These are phyloP conservation scores for Astrocystis sublimbata DNA, from an alignment of 495 filamentous ascomycete species.

Conservation along the genomic window DNA sequence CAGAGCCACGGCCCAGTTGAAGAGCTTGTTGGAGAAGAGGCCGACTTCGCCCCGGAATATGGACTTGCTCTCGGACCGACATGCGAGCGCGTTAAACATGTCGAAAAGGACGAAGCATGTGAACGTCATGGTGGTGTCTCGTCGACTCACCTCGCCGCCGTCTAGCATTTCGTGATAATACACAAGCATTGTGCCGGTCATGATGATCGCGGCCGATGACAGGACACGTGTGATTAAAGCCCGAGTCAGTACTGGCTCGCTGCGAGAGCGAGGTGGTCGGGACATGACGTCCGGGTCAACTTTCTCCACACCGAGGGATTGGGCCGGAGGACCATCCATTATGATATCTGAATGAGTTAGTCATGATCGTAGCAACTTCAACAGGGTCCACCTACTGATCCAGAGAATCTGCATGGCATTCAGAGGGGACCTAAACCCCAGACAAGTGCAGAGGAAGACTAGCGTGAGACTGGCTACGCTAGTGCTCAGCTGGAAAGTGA, in stretches of 20 bases:
- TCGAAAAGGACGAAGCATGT: constrained; percentile 98
- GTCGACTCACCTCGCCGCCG: constrained; percentile 78
- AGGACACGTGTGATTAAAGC: constrained; percentile 80
- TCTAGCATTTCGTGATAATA: constrained; percentile 87
- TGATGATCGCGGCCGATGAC: constrained; percentile 85
- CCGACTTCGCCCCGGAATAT: constrained; percentile 82
- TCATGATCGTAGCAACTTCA: not conserved
- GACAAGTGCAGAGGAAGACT: constrained; percentile 85
- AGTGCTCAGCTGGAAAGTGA: constrained; percentile 97
- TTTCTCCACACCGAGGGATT: constrained; percentile 93
- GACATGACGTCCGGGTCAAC: constrained; percentile 95
- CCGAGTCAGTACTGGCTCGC: constrained; percentile 82
- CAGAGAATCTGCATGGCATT: constrained; percentile 99
- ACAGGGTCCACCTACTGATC: constrained; percentile 74
- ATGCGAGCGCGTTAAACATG: constrained; percentile 97
- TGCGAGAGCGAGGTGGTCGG: constrained; percentile 79
- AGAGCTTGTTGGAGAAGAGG: constrained; percentile 83
- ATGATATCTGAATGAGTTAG: constrained; percentile 74
- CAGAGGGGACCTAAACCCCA: constrained; percentile 90
- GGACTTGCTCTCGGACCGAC: constrained; percentile 87
- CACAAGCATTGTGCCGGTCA: constrained; percentile 85
- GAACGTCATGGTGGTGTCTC: constrained; percentile 99
- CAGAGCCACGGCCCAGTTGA: constrained; percentile 88
- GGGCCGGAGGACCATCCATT: constrained; percentile 97
- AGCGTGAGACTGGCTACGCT: constrained; percentile 91